phyloP scores from a whole-genome alignment of 176 grass and related monocot genomes.

The Otatea glauca region DNA sequence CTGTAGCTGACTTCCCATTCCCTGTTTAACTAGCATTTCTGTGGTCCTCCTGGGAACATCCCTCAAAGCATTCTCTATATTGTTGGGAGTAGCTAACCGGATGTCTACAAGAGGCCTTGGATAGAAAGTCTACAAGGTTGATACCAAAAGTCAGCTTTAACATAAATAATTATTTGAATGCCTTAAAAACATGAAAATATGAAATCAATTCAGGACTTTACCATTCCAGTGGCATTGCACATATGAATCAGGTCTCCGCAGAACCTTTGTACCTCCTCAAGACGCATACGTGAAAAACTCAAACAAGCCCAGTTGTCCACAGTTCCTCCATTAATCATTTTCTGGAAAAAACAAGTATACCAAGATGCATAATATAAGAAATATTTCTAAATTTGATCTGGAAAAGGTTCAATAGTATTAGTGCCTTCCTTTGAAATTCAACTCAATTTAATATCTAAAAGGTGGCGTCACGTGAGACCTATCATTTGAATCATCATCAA shows the following conservation, averaged over 20 bases:
- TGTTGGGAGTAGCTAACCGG: conserved; percentile 26
- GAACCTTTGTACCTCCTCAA: conserved; percentile 58
- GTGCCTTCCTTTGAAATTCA: not conserved
- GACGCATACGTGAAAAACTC: conserved; percentile 57
- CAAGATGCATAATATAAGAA: not conserved
- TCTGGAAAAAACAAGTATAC: conserved; percentile 39
- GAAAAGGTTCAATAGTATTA: not conserved
- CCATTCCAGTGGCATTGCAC: conserved; percentile 80
- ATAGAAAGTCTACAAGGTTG: conserved; percentile 56
- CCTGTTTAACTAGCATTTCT: conserved; percentile 15
- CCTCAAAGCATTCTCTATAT: conserved; percentile 60
- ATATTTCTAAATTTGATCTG: not conserved
- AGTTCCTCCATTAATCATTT: conserved; percentile 77
- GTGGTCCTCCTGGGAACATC: conserved; percentile 44
- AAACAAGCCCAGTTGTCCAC: conserved; percentile 73
- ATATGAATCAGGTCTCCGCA: conserved; percentile 58
- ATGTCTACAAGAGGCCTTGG: conserved; percentile 49
- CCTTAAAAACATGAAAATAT: not conserved
- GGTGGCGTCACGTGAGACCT: not conserved
- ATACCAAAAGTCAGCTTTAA: conserved; percentile 4
- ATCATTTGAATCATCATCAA: not conserved
- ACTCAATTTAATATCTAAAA: not conserved
- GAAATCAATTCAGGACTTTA: conserved; percentile 26
- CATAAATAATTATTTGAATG: not conserved
- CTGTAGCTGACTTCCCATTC: conserved; percentile 42